Conservation (phyloP, 179 eudicot species). For the Vitellaria paradoxa region DNA sequence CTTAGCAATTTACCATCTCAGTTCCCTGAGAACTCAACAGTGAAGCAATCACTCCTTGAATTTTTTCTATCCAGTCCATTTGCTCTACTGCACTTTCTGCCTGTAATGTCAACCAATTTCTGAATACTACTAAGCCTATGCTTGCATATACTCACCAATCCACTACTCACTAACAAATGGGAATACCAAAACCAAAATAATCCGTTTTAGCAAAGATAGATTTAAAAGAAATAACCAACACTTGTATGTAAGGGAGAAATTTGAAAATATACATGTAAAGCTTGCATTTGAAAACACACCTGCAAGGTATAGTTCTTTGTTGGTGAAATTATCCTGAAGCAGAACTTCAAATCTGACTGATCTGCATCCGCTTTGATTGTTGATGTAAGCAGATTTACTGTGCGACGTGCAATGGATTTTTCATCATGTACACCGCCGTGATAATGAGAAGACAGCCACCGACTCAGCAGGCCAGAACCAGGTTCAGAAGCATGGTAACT, state of each 20-base stretch:
- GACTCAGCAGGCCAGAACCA: slow-evolving; percentile 71
- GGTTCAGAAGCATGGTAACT: slow-evolving; percentile 48
- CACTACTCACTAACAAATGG: background rate
- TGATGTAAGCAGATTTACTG: slow-evolving; percentile 81
- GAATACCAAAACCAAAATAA: background rate
- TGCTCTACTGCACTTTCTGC: slow-evolving; percentile 82
- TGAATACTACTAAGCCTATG: background rate
- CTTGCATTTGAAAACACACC: slow-evolving; percentile 32
- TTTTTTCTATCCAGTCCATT: slow-evolving; percentile 93
- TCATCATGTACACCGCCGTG: slow-evolving; percentile 59
- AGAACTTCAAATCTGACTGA: slow-evolving; percentile 82
- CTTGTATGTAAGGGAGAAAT: no score
- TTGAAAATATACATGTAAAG: background rate
- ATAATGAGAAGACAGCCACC: slow-evolving; percentile 81
- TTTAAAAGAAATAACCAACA: no score
- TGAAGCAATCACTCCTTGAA: slow-evolving; percentile 80
- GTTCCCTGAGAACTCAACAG: slow-evolving; percentile 54
- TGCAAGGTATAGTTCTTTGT: slow-evolving; percentile 80
- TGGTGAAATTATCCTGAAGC: slow-evolving; percentile 92
- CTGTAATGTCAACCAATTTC: slow-evolving; percentile 37
- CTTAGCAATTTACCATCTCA: slow-evolving; percentile 11
- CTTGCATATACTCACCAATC: background rate
- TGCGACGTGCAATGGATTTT: slow-evolving; percentile 80
- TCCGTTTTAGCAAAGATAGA: background rate
- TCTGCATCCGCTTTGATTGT: slow-evolving; percentile 84